These are phyloP conservation scores for Davidsoniella eucalypti DNA, from an alignment of 2,329 filamentous ascomycete genomes.

Conservation along the genomic window DNA sequence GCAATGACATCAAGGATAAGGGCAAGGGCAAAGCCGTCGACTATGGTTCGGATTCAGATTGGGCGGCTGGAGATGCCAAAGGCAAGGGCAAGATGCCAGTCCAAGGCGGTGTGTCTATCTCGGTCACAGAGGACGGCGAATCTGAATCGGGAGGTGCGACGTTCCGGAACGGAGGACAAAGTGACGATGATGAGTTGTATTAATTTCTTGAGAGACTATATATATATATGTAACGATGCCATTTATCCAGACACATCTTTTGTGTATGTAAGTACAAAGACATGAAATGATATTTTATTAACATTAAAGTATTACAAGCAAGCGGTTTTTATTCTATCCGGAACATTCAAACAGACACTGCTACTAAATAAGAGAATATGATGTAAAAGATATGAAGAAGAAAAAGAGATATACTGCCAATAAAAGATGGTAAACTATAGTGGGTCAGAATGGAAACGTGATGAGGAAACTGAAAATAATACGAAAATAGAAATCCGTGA, in stretches of 20 bases:
- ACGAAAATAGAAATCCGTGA: too few relatives aligned
- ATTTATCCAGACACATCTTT: not conserved
- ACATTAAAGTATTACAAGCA: too few relatives aligned
- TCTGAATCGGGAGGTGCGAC: constrained; percentile 19
- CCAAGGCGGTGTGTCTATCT: not conserved
- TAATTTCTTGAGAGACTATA: constrained; percentile 17
- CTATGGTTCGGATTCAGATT: constrained; percentile 16
- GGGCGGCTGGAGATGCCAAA: constrained; percentile 25
- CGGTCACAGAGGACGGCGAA: not conserved
- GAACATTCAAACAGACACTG: too few relatives aligned
- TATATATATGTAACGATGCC: not conserved
- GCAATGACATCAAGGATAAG: constrained; percentile 15
- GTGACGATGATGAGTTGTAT: constrained; percentile 41
- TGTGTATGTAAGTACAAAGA: not conserved
- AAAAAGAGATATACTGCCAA: too few relatives aligned
- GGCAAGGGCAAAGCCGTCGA: constrained; percentile 2
- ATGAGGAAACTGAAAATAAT: too few relatives aligned
- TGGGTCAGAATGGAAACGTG: too few relatives aligned
- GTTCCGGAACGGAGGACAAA: constrained; percentile 37
- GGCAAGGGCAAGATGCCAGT: constrained; percentile 33
- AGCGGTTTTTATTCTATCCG: too few relatives aligned
- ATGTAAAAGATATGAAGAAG: not conserved
- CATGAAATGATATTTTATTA: not conserved
- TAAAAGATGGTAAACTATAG: too few relatives aligned
- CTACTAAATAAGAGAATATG: not conserved